A percentile compares a stretch with the other conserved stretches of the same genome.
Evolutionary conservation across 768 basidiomycete genomes (phyloP).

Genomic region (Suillus fuscotomentosus): DNA sequence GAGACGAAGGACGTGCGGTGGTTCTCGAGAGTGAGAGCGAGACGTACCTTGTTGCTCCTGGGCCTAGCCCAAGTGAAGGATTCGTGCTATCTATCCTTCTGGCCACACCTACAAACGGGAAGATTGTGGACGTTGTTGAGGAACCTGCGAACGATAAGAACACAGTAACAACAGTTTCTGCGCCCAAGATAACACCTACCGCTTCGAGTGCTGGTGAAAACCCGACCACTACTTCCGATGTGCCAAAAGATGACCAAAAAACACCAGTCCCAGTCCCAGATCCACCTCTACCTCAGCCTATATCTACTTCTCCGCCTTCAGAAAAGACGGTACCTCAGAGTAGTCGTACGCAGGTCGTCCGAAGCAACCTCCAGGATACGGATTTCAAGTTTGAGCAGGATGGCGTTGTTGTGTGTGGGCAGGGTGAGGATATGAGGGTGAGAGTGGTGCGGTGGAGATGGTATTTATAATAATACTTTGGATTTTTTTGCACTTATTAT

Average conservation of each 20-base stretch:
- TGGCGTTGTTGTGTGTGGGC: slow-evolving; percentile 14
- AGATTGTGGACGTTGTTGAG: neutral
- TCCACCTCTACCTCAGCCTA: neutral
- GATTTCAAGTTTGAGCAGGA: slow-evolving; percentile 24
- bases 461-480: slow-evolving; percentile 10
- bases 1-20: slow-evolving; percentile 15
- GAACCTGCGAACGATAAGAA: neutral
- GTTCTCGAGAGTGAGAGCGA: slow-evolving; percentile 25
- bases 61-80: neutral
- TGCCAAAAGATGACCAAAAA: neutral
- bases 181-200: neutral
- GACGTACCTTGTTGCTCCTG: slow-evolving; percentile 21
- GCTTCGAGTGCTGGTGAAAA: neutral
- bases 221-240: neutral
- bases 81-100: slow-evolving; percentile 5
- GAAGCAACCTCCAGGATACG: slow-evolving; percentile 16
- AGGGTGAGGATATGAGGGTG: slow-evolving; percentile 12
- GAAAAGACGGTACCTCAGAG: neutral
- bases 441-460: slow-evolving; percentile 30
- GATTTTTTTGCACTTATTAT: neutral
- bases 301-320: neutral
- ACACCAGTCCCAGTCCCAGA: neutral
- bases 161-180: neutral
- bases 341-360: slow-evolving; percentile 9
- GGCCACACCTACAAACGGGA: neutral